Conservation (phyloP, 345 rosid species). For the Corchorus capsularis region DNA sequence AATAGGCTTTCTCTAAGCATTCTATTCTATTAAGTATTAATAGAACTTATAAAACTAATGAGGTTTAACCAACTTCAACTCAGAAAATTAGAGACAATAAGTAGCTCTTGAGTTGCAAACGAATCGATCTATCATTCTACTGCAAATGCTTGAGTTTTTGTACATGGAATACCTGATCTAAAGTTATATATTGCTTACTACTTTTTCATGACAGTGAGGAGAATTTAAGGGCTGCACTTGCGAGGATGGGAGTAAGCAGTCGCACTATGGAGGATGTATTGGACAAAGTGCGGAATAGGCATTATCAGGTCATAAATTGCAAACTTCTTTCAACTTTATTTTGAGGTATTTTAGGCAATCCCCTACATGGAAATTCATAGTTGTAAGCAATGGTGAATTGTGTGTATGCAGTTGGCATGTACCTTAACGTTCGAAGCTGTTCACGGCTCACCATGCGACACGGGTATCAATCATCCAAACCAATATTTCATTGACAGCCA, state of each 20-base stretch:
- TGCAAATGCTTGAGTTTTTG: neutral
- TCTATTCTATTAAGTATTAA: neutral
- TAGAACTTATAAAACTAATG: neutral
- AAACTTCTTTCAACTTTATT: conserved; percentile 11
- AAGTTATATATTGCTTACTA: neutral
- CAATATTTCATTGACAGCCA: conserved; percentile 87
- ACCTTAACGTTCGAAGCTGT: conserved; percentile 86
- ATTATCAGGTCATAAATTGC: conserved; percentile 66
- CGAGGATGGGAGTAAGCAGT: conserved; percentile 72
- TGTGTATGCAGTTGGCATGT: conserved; percentile 73
- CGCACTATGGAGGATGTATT: conserved; percentile 67
- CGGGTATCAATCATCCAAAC: conserved; percentile 93
- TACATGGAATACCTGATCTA: neutral
- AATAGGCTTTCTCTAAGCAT: neutral
- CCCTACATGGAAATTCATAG: neutral
- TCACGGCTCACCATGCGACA: conserved; percentile 64
- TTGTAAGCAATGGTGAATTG: conserved; percentile 18
- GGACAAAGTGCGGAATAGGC: conserved; percentile 80
- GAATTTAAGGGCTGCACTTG: conserved; percentile 81
- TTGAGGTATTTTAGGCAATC: neutral
- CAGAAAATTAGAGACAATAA: neutral
- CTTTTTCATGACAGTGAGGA: conserved; percentile 58
- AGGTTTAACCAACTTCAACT: neutral
- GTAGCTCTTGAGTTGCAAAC: neutral
- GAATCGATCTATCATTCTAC: neutral